A percentile compares a stretch with the other conserved stretches of the same genome.
These are phyloP conservation scores for Ceratonia siliqua DNA, from an alignment of 306 rosid species.

Conservation along the genomic window DNA sequence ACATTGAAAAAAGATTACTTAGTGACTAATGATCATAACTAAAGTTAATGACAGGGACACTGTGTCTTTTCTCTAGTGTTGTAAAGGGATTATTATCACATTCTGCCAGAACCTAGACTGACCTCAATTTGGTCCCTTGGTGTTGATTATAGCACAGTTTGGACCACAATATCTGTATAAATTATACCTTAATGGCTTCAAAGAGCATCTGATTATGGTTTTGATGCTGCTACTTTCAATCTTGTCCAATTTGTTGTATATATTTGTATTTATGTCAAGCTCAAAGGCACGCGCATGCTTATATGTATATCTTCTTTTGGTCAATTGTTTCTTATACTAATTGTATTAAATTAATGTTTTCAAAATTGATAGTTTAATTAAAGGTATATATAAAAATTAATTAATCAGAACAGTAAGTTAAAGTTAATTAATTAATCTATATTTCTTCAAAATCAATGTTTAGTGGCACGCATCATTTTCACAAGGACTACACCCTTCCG, in stretches of 20 bases:
- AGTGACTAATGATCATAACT: slow-evolving; percentile 45
- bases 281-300: slow-evolving; percentile 48
- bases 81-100: slow-evolving; percentile 31
- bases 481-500: slow-evolving; percentile 16
- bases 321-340: background rate
- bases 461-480: slow-evolving; percentile 28
- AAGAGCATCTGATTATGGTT: slow-evolving; percentile 36
- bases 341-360: slow-evolving; percentile 29
- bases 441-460: slow-evolving; percentile 4
- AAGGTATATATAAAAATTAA: background rate
- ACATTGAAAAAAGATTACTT: slow-evolving; percentile 34
- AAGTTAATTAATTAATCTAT: slow-evolving; percentile 22
- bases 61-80: slow-evolving; percentile 36
- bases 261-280: slow-evolving; percentile 25
- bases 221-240: slow-evolving; percentile 33
- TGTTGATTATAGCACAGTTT: slow-evolving; percentile 5
- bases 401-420: background rate
- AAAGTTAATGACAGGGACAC: slow-evolving; percentile 54
- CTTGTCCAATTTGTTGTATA: slow-evolving; percentile 34
- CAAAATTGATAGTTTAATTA: slow-evolving; percentile 29
- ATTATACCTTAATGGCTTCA: slow-evolving; percentile 18
- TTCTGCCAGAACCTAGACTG: slow-evolving; percentile 35
- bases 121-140: slow-evolving; percentile 36
- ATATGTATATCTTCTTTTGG: slow-evolving; percentile 13
- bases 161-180: slow-evolving; percentile 37